A percentile compares a stretch with the other conserved stretches of the same genome.
phyloP scores from a whole-genome alignment of 2,329 filamentous ascomycete genomes.

The Orbilia quercus region DNA sequence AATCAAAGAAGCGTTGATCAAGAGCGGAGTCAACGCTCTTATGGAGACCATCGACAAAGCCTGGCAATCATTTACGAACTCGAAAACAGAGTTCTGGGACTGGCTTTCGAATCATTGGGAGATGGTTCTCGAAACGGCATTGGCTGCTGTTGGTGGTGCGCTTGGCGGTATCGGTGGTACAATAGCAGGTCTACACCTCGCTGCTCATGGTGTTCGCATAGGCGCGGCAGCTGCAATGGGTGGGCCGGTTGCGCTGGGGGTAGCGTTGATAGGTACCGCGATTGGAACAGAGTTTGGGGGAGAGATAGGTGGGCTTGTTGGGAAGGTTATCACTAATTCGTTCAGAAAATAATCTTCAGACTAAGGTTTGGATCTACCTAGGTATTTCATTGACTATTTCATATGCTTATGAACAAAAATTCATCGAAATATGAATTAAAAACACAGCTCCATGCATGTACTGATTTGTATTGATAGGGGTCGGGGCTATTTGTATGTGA shows the following conservation, averaged over 20 bases:
- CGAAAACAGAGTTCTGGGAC: constrained; percentile 27
- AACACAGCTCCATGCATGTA: too few relatives aligned
- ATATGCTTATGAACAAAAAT: too few relatives aligned
- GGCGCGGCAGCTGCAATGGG: constrained; percentile 24
- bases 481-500: too few relatives aligned
- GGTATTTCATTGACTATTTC: too few relatives aligned
- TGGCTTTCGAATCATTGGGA: constrained; percentile 38
- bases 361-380: too few relatives aligned
- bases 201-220: constrained; percentile 10
- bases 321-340: constrained; percentile 21
- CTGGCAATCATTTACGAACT: constrained; percentile 22
- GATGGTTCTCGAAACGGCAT: constrained; percentile 21
- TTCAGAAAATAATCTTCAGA: constrained; percentile 19
- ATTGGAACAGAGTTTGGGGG: constrained; percentile 31
- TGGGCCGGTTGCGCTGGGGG: constrained; percentile 21
- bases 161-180: constrained; percentile 27
- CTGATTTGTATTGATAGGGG: too few relatives aligned
- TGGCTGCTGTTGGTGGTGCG: constrained; percentile 23
- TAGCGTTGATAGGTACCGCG: constrained; percentile 22
- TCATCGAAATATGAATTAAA: too few relatives aligned
- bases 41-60: constrained; percentile 32
- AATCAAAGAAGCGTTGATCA: constrained; percentile 17
- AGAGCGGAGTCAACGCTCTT: constrained; percentile 22
- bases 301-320: constrained; percentile 25
- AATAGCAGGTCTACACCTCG: constrained; percentile 9